These are phyloP conservation scores for Yamadazyma nakazawae DNA, from an alignment of 805 yeast genomes.

Conservation along the genomic window DNA sequence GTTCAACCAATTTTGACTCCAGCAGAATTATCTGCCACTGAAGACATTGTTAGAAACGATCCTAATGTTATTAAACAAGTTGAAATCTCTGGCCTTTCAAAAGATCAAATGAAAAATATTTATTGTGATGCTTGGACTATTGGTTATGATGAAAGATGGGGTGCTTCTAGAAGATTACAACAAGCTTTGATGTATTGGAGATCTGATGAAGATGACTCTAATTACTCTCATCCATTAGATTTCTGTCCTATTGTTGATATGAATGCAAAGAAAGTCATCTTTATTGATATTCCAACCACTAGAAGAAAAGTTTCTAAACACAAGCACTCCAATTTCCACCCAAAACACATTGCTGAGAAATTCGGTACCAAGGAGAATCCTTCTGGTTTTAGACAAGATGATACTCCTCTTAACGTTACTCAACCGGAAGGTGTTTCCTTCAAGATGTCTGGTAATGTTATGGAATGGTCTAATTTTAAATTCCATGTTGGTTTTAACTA, in stretches of 20 bases:
- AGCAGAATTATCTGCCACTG: constrained; percentile 61
- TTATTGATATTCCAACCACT: constrained; percentile 70
- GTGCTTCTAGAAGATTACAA: constrained; percentile 68
- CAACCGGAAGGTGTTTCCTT: constrained; percentile 85
- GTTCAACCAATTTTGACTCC: constrained; percentile 76
- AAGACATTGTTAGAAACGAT: constrained; percentile 63
- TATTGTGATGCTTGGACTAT: constrained; percentile 71
- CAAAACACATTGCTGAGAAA: constrained; percentile 57
- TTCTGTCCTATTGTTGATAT: constrained; percentile 81
- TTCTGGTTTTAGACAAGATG: constrained; percentile 54
- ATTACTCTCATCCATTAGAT: constrained; percentile 72
- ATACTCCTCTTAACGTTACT: constrained; percentile 64
- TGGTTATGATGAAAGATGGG: constrained; percentile 77
- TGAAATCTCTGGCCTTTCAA: constrained; percentile 64
- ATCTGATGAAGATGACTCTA: constrained; percentile 72
- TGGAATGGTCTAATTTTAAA: constrained; percentile 75
- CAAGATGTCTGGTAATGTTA: constrained; percentile 62
- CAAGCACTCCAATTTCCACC: constrained; percentile 69
- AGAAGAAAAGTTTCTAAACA: constrained; percentile 69
- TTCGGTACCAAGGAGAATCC: constrained; percentile 49
- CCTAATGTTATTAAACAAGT: constrained; percentile 73
- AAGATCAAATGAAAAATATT: constrained; percentile 54
- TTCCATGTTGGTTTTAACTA: constrained; percentile 82
- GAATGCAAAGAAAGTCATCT: constrained; percentile 64
- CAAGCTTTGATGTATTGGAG: constrained; percentile 81